Percentiles rank a stretch among this genome's conserved stretches.
Evolutionary conservation across 169 alveolate species (phyloP).

Genomic region (Prorocentrum cordatum): DNA sequence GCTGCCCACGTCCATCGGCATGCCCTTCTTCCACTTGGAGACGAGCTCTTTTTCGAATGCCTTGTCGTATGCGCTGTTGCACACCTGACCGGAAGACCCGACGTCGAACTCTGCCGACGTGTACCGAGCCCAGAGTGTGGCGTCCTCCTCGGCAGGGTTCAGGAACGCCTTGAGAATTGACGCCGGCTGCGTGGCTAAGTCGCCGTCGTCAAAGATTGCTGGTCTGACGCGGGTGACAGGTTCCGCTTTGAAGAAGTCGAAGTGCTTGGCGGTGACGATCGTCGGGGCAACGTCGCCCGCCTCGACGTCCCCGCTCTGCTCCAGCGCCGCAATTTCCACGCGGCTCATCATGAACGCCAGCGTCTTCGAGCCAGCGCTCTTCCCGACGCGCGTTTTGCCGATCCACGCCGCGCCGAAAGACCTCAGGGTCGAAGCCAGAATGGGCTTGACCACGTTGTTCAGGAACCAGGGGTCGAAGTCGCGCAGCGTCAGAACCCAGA

Average conservation of each 20-base stretch:
- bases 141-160: not conserved
- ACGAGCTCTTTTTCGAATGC: not conserved
- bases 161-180: slow-evolving; percentile 9
- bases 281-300: not conserved
- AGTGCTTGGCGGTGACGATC: slow-evolving; percentile 10
- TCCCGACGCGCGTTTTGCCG: not conserved
- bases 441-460: not conserved
- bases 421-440: not conserved
- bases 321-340: too few relatives aligned
- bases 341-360: not conserved
- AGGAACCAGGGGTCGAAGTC: not conserved
- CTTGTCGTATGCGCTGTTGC: not conserved
- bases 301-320: not conserved
- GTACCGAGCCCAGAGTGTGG: slow-evolving; percentile 25
- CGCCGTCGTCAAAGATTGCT: slow-evolving; percentile 6
- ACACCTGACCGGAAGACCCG: not conserved
- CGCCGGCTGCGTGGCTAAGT: not conserved
- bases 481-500: slow-evolving; percentile 2
- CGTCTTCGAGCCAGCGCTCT: not conserved
- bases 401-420: not conserved
- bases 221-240: not conserved
- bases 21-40: not conserved
- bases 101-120: slow-evolving; percentile 2
- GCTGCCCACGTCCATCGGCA: not conserved
- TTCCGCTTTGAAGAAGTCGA: slow-evolving; percentile 10